Conservation (phyloP, 768 basidiomycete species). For the Mycena pura region DNA sequence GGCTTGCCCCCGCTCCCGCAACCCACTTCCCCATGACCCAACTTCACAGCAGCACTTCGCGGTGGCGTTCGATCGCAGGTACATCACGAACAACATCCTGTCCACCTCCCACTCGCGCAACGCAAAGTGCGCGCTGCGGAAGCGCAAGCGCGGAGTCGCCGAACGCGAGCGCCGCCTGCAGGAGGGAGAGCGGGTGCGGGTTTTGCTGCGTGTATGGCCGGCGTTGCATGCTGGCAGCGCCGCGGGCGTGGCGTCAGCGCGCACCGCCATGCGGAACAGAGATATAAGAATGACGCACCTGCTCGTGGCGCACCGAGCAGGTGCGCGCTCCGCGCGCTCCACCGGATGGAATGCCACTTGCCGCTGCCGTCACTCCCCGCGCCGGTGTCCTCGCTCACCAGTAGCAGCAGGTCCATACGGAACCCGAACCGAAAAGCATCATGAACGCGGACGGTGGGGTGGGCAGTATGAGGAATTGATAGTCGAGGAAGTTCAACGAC, state of each 20-base stretch:
- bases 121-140: slow-evolving; percentile 36
- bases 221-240: slow-evolving; percentile 37
- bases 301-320: slow-evolving; percentile 41
- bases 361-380: slow-evolving; percentile 16
- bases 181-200: slow-evolving; percentile 40
- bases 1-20: slow-evolving; percentile 27
- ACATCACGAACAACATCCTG: slow-evolving; percentile 37
- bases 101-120: slow-evolving; percentile 38
- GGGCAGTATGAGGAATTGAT: slow-evolving; percentile 26
- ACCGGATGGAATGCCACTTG: slow-evolving; percentile 34
- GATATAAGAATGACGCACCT: no score
- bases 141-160: slow-evolving; percentile 37
- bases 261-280: no score
- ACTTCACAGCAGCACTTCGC: slow-evolving; percentile 43
- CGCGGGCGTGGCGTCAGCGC: neutral
- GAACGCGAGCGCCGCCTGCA: slow-evolving; percentile 41
- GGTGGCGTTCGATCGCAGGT: slow-evolving; percentile 41
- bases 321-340: slow-evolving; percentile 41
- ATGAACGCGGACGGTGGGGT: slow-evolving; percentile 25
- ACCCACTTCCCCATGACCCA: slow-evolving; percentile 44
- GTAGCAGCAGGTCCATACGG: slow-evolving; percentile 10
- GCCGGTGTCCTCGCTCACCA: slow-evolving; percentile 13
- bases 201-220: slow-evolving; percentile 49
- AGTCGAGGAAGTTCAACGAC: no score
- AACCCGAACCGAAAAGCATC: slow-evolving; percentile 22